Evolutionary conservation across 2,329 filamentous ascomycete genomes (phyloP).

Genomic region (Fusarium begoniae): DNA sequence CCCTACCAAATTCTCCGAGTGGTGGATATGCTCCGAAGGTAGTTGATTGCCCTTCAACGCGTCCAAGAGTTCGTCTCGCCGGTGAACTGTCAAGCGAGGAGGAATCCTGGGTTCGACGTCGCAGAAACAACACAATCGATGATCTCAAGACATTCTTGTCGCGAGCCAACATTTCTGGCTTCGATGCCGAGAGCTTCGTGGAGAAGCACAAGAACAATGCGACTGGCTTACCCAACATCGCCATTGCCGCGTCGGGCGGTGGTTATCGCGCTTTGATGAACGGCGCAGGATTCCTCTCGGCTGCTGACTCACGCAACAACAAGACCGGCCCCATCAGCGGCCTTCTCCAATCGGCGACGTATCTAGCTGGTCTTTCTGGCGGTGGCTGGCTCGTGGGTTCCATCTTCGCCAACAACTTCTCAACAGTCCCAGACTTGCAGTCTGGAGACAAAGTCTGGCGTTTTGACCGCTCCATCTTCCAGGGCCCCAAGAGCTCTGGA

Average conservation of each 20-base stretch:
- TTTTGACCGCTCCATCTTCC: conserved; percentile 52
- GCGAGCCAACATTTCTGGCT: conserved; percentile 76
- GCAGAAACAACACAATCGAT: conserved; percentile 76
- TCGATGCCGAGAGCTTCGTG: conserved; percentile 79
- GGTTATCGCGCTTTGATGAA: conserved; percentile 87
- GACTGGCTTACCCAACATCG: conserved; percentile 65
- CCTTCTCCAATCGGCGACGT: conserved; percentile 81
- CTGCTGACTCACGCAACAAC: conserved; percentile 71
- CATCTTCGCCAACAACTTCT: conserved; percentile 85
- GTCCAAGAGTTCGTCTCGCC: conserved; percentile 74
- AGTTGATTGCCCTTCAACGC: conserved; percentile 73
- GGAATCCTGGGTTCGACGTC: conserved; percentile 74
- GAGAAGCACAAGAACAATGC: conserved; percentile 42
- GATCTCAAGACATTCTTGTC: conserved; percentile 78
- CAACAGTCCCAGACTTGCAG: conserved; percentile 55
- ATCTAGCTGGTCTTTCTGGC: conserved; percentile 82
- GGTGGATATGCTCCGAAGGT: conserved; percentile 70
- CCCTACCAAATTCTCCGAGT: conserved; percentile 17
- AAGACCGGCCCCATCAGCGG: conserved; percentile 77
- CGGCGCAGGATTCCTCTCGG: conserved; percentile 82
- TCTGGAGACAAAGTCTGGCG: conserved; percentile 51
- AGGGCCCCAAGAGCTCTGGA: conserved; percentile 49
- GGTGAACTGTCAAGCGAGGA: conserved; percentile 73
- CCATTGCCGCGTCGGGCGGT: conserved; percentile 83
- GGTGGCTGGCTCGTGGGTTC: conserved; percentile 86